Percentiles rank a stretch among this genome's conserved stretches.
Evolutionary conservation across 1,284 basidiomycete genomes (phyloP).

Genomic region (Microbotryum silenes-acaulis): DNA sequence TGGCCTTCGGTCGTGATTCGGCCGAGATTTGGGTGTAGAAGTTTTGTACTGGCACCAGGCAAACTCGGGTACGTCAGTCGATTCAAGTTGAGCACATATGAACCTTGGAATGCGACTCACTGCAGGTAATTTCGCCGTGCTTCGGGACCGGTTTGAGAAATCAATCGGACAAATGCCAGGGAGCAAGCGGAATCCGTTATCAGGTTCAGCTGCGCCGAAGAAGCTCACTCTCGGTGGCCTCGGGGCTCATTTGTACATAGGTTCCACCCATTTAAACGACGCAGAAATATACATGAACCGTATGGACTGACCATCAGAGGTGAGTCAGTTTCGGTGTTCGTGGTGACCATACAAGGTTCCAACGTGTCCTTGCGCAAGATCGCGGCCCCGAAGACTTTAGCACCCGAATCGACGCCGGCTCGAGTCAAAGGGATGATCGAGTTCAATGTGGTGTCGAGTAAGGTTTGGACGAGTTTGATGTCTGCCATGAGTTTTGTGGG

Average conservation of each 20-base stretch:
- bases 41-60: constrained; percentile 7
- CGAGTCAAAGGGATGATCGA: constrained; percentile 15
- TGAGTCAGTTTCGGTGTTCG: constrained; percentile 14
- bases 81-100: too few relatives aligned
- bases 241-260: too few relatives aligned
- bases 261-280: background rate
- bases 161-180: too few relatives aligned
- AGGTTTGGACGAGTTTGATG: constrained; percentile 4
- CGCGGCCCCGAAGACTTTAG: constrained; percentile 24
- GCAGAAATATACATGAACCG: background rate
- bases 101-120: background rate
- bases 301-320: constrained; percentile 13
- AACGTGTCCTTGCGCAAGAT: constrained; percentile 8
- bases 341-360: constrained; percentile 8
- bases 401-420: constrained; percentile 1
- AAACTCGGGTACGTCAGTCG: too few relatives aligned
- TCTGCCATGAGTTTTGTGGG: too few relatives aligned
- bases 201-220: too few relatives aligned
- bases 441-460: constrained; percentile 9
- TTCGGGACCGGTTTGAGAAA: background rate
- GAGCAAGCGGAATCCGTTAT: too few relatives aligned
- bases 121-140: constrained; percentile 22
- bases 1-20: constrained; percentile 3
- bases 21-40: constrained; percentile 18
- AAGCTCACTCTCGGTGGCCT: too few relatives aligned